Conservation (phyloP, 2,329 filamentous ascomycete species). For the Fusarium hainanense region DNA sequence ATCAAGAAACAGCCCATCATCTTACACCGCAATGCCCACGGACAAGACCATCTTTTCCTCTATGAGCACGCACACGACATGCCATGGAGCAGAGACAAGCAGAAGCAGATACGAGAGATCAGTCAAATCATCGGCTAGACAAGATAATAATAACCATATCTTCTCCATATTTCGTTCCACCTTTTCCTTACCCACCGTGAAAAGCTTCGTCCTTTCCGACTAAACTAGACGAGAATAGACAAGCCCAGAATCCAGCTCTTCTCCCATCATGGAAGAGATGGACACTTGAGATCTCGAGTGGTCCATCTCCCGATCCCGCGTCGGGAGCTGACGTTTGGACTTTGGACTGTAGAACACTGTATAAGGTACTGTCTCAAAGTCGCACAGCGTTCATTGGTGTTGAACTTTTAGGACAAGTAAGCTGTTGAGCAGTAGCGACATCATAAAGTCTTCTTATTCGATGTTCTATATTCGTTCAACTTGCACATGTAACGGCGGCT, state of each 20-base stretch:
- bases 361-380: background rate
- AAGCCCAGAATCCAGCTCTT: background rate
- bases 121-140: conserved; percentile 18
- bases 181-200: conserved; percentile 20
- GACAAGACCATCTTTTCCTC: conserved; percentile 8
- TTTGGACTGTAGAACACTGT: conserved; percentile 19
- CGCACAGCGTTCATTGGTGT: background rate
- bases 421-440: background rate
- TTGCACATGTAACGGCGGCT: background rate
- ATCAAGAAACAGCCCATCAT: conserved; percentile 12
- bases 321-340: conserved; percentile 22
- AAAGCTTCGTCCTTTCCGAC: conserved; percentile 24
- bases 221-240: background rate
- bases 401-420: background rate
- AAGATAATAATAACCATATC: conserved; percentile 9
- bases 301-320: conserved; percentile 26
- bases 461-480: background rate
- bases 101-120: conserved; percentile 28
- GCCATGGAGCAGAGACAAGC: conserved; percentile 12
- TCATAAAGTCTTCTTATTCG: conserved; percentile 15
- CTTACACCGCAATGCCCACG: conserved; percentile 4
- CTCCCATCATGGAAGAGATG: conserved; percentile 41
- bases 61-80: conserved; percentile 15
- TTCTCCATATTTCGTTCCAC: conserved; percentile 34
- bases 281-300: conserved; percentile 33